Evolutionary conservation across 768 basidiomycete species (phyloP).

Genomic region (Amanita inopinata): DNA sequence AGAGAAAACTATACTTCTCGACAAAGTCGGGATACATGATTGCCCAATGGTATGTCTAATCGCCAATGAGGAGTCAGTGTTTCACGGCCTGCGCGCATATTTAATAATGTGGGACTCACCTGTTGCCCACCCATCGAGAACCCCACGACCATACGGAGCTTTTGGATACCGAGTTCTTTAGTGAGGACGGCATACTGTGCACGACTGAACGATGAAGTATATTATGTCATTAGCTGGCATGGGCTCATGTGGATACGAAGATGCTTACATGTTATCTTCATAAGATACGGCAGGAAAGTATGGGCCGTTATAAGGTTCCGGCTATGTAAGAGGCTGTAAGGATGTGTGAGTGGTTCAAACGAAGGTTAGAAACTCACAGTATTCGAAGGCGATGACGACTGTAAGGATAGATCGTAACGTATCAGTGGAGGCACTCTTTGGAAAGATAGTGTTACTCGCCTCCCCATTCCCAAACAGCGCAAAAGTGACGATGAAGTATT

Average conservation of each 20-base stretch:
- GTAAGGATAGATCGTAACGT: neutral
- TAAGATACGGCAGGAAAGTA: constrained; percentile 50
- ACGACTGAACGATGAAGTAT: no score
- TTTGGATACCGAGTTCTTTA: constrained; percentile 32
- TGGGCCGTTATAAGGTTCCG: constrained; percentile 45
- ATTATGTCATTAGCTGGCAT: neutral
- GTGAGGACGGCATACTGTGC: constrained; percentile 47
- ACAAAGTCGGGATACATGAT: constrained; percentile 46
- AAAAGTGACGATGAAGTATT: constrained; percentile 48
- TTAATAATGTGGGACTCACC: neutral
- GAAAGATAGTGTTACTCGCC: constrained; percentile 22
- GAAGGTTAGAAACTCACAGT: constrained; percentile 25
- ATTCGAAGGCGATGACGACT: constrained; percentile 57
- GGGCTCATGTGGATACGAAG: neutral
- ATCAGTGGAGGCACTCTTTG: neutral
- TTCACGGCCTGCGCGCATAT: no score
- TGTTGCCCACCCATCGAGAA: constrained; percentile 54
- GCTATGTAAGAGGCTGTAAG: constrained; percentile 21
- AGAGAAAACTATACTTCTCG: constrained; percentile 26
- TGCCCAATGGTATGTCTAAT: constrained; percentile 47
- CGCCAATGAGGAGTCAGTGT: no score
- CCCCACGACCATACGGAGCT: constrained; percentile 38
- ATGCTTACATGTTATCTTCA: constrained; percentile 44
- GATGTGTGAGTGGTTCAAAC: neutral
- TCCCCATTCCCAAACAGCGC: constrained; percentile 52